Base-by-base conservation (phyloP, 371 early-diverging fungal species). In the Apophysomyces elegans region DNA sequence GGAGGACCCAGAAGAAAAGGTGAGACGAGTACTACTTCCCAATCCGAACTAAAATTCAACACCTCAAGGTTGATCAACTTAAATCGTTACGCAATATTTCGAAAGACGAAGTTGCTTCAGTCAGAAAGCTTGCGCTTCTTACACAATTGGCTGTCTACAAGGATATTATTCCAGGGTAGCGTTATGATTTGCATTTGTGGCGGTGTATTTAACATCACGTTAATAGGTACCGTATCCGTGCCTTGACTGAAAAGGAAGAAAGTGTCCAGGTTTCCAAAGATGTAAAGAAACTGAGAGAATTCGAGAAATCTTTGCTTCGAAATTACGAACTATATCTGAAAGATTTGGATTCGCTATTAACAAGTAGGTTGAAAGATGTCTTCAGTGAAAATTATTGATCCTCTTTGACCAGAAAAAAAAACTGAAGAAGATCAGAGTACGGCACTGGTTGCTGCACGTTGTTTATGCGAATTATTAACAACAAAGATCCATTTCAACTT, bases 401-500 rank as follows among this genome's bases (percentile, higher is more conserved):
- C 3, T 26, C 32, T 26, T 26, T 26, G 32, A 26, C 32, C 32
- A 74, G 72, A 64, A 50, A 71, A 68, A 39, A 76, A 71, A 26
- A 66, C 74, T 14, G 80, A 88, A 57, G 75, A 82, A 44, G 77
- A 85, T 62, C 21, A 71, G 59, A 61, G 83, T 59, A 21, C 78
- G 60, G 77, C 86, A 11, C 58, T 88, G 26, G 79, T 86, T 35
- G 91, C 93, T 5, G 74, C 92, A 12, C 84, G 85, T 50, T 93
- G 93, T 78, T 72, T 93, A 76, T 88, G 91, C 58, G 87, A 86
- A 63, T 85, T 97, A 4, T 77, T 95, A 64, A 88, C 85, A 4
- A 80, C 86, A 13, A 89, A 90, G 39, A 87, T 95, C 5, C 95
- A 96, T 75, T 97, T 97, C 80, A 97, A 97, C 80, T 96, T 93